phyloP scores from a whole-genome alignment of 78 protist species.

The Cavenderia fasciculata region DNA sequence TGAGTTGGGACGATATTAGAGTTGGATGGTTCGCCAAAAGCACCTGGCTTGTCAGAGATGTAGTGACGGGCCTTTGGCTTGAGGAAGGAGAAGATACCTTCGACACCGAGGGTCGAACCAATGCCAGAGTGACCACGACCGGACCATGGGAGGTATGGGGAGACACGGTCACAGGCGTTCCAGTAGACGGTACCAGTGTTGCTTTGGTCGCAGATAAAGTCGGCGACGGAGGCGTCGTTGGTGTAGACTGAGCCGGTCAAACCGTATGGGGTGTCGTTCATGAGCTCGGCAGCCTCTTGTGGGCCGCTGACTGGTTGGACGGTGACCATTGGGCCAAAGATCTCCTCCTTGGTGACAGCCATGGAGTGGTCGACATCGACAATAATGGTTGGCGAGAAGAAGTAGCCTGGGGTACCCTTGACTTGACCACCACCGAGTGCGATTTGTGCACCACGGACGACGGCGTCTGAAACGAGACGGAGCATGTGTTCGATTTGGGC shows the following conservation, averaged over 20 bases:
- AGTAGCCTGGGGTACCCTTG: constrained; percentile 64
- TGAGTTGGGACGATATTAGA: constrained; percentile 37
- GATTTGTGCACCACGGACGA: constrained; percentile 65
- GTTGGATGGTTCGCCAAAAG: constrained; percentile 1
- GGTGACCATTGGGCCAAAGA: constrained; percentile 74
- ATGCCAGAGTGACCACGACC: constrained; percentile 74
- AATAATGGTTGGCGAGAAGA: constrained; percentile 74
- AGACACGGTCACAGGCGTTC: constrained; percentile 80
- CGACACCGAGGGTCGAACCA: constrained; percentile 71
- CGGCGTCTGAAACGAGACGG: constrained; percentile 19
- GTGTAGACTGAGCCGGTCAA: constrained; percentile 64
- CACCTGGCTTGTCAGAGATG: background rate
- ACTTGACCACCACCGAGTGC: constrained; percentile 72
- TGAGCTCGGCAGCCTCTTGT: constrained; percentile 36
- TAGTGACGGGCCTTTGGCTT: constrained; percentile 70
- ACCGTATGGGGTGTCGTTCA: constrained; percentile 80
- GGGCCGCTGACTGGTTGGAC: constrained; percentile 62
- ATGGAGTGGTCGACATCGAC: constrained; percentile 61
- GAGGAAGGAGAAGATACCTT: constrained; percentile 54
- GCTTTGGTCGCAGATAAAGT: constrained; percentile 13
- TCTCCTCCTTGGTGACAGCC: constrained; percentile 63
- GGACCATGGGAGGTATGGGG: constrained; percentile 77
- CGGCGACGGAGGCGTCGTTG: constrained; percentile 6
- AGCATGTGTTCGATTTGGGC: constrained; percentile 67
- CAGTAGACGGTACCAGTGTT: constrained; percentile 82